phyloP scores from a whole-genome alignment of 2,329 filamentous ascomycete species.

The Claviceps purpurea region DNA sequence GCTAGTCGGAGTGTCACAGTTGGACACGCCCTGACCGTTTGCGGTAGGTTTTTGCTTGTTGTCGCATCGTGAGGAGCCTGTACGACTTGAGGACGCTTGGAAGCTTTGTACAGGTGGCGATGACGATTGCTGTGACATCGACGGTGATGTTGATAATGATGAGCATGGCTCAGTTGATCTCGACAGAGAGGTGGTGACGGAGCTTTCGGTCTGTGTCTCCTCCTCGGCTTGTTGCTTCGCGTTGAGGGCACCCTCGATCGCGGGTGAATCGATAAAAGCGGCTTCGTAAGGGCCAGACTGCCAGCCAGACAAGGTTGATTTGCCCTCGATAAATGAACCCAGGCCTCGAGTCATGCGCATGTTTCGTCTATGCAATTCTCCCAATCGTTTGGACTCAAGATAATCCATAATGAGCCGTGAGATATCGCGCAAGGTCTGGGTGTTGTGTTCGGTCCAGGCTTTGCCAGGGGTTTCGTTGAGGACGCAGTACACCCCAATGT shows the following conservation, averaged over 20 bases:
- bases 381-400: constrained; percentile 18
- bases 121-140: background rate
- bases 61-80: background rate
- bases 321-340: constrained; percentile 22
- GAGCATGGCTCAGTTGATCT: background rate
- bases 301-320: constrained; percentile 16
- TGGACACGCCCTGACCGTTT: background rate
- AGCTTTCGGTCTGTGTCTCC: background rate
- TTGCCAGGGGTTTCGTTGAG: constrained; percentile 3
- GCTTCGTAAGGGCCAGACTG: background rate
- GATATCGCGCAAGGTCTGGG: constrained; percentile 14
- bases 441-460: constrained; percentile 14
- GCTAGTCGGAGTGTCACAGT: background rate
- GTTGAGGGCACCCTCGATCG: constrained; percentile 9
- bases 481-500: constrained; percentile 28
- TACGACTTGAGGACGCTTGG: background rate
- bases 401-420: constrained; percentile 22
- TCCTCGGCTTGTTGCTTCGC: constrained; percentile 2
- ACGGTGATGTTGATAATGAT: background rate
- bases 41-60: background rate
- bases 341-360: constrained; percentile 25
- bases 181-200: background rate
- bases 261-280: constrained; percentile 5
- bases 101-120: background rate
- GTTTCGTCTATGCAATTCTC: constrained; percentile 15